Percentiles rank a stretch among this genome's conserved stretches.
phyloP scores from a whole-genome alignment of 371 early-diverging fungal species.

The Rhizopus stolonifer region DNA sequence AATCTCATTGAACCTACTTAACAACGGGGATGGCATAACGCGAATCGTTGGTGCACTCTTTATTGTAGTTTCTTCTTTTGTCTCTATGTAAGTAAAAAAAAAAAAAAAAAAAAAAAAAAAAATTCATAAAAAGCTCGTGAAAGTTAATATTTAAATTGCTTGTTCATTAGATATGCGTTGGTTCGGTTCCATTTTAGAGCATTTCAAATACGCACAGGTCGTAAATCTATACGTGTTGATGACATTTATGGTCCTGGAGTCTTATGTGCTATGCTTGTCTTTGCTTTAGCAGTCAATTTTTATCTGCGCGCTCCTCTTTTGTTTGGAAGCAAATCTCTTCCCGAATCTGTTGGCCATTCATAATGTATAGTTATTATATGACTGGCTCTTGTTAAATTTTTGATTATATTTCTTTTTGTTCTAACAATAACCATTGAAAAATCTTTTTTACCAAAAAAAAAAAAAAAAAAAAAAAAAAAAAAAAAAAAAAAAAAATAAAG shows the following conservation, averaged over 20 bases:
- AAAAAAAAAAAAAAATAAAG: no score
- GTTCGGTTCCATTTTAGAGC: slow-evolving; percentile 37
- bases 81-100: slow-evolving; percentile 25
- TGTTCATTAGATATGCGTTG: slow-evolving; percentile 32
- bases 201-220: slow-evolving; percentile 35
- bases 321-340: neutral
- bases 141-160: neutral
- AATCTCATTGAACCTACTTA: slow-evolving; percentile 70
- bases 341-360: neutral
- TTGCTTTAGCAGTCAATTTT: slow-evolving; percentile 39
- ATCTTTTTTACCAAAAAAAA: no score
- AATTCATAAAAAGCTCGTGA: neutral
- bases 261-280: slow-evolving; percentile 75
- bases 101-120: no score
- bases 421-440: no score
- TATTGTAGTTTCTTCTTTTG: slow-evolving; percentile 26
- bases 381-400: no score
- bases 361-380: no score
- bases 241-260: slow-evolving; percentile 68
- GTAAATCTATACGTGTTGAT: slow-evolving; percentile 28
- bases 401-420: neutral
- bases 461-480: no score
- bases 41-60: slow-evolving; percentile 35
- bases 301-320: slow-evolving; percentile 31
- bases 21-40: slow-evolving; percentile 60